These are phyloP conservation scores for Cyclotella choctawhatcheeana DNA, from an alignment of 108 stramenopile species.

Conservation along the genomic window DNA sequence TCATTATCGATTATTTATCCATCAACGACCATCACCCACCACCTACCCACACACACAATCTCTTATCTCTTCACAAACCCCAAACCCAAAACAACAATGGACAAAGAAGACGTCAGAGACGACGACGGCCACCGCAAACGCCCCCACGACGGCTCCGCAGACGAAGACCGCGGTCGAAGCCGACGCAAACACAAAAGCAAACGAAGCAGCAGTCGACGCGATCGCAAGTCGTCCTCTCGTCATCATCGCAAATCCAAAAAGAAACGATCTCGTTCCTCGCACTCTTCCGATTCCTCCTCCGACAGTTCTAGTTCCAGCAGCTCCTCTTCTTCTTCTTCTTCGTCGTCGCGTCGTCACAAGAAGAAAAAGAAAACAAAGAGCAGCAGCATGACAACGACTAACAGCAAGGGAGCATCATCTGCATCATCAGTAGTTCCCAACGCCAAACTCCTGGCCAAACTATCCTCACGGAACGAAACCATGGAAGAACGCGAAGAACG, in stretches of 20 bases:
- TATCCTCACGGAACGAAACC: slow-evolving; percentile 76
- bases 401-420: slow-evolving; percentile 9
- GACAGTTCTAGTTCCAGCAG: slow-evolving; percentile 13
- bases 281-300: slow-evolving; percentile 32
- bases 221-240: slow-evolving; percentile 17
- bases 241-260: slow-evolving; percentile 27
- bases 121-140: slow-evolving; percentile 13
- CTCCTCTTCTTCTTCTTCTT: slow-evolving; percentile 25
- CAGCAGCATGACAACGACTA: too few relatives aligned
- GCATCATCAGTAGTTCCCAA: slow-evolving; percentile 26
- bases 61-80: too few relatives aligned
- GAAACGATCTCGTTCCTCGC: slow-evolving; percentile 24
- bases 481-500: slow-evolving; percentile 85
- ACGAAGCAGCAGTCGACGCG: slow-evolving; percentile 22
- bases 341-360: slow-evolving; percentile 15
- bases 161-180: slow-evolving; percentile 16
- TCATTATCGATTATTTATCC: too few relatives aligned
- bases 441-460: slow-evolving; percentile 68
- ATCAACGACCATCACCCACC: too few relatives aligned
- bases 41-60: too few relatives aligned
- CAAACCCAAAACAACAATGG: too few relatives aligned
- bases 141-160: slow-evolving; percentile 7
- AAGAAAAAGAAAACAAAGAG: slow-evolving; percentile 45
- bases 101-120: too few relatives aligned
- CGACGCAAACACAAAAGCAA: slow-evolving; percentile 13